Base-by-base conservation (phyloP, 345 rosid species). In the Eucalyptus sp. region DNA sequence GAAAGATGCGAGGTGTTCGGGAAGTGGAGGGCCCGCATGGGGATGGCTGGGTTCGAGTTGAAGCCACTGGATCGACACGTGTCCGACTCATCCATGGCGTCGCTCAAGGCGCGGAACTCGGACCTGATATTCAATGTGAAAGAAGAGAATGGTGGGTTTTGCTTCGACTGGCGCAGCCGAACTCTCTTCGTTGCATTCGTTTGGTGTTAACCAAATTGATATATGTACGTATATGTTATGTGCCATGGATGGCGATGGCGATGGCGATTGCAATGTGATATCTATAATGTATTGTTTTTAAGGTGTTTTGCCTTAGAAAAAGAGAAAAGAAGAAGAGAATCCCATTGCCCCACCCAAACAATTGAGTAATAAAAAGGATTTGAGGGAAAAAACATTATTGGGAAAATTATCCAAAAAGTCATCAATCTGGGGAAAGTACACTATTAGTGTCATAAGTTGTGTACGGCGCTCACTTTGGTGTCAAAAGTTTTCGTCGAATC, bases 1-100 rank as follows among this genome's bases (percentile, higher is more conserved):
- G 99, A 95, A 91, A 95, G 99, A 91, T 95, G 99, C 91, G 98
- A 97, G 91, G 98, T 96, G 87, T 97, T 94, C 16, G 99, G 98
- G 87, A 94, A 96, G 54, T 51, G 54, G 54, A 16, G 54, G 54
- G 54, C 20, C 54, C 54, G 54, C 54, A 51, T 51, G 54, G 92
- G 94, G 60, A 96, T 96, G 99, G 99, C 99, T 2, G 99, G 99
- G 90, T 97, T 97, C 91, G 90, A 92, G 94, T 86, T 91, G 16
- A 92, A 93, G 92, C 94, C 93, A 25, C 64, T 94, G 94, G 92
- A 96, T 87, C 91, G 87, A 51, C 14, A 8, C 10, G 48, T 46
- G 44, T 2, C 44, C 7, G 2, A 43, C 1, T 43, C 44, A 43
- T 43, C 8, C 10, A 46, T 2, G 48, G 3, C 0, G 48, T 2